These are phyloP conservation scores for Penicillium expansum DNA, from an alignment of 2,329 filamentous ascomycete genomes.

Conservation along the genomic window DNA sequence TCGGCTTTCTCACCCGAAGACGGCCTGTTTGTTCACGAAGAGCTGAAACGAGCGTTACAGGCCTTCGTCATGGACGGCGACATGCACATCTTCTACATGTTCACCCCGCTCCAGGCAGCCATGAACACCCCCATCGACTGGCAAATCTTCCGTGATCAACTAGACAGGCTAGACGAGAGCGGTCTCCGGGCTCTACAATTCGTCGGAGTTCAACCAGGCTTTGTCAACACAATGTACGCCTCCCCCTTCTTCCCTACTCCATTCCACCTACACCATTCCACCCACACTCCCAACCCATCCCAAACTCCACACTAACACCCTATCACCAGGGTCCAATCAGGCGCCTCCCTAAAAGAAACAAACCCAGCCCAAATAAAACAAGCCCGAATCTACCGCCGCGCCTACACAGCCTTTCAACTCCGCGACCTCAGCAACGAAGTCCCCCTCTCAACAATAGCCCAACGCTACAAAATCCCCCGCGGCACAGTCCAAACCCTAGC, in stretches of 20 bases:
- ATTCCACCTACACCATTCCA: not conserved
- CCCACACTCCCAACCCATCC: not conserved
- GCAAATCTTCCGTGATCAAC: conserved; percentile 68
- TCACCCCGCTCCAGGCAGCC: conserved; percentile 65
- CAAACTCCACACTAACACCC: conserved; percentile 5
- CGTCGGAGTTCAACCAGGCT: conserved; percentile 65
- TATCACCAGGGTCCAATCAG: conserved; percentile 61
- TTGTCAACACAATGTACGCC: conserved; percentile 63
- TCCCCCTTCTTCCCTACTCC: not conserved
- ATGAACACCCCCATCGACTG: conserved; percentile 60
- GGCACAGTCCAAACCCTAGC: conserved; percentile 70
- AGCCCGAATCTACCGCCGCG: conserved; percentile 66
- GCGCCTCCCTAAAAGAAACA: conserved; percentile 58
- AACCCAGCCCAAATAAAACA: conserved; percentile 60
- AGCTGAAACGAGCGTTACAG: conserved; percentile 64
- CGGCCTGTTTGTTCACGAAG: conserved; percentile 68
- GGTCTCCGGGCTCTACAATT: conserved; percentile 66
- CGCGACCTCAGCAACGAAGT: conserved; percentile 75
- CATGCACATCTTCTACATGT: conserved; percentile 75
- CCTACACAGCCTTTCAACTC: conserved; percentile 74
- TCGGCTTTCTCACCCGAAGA: conserved; percentile 73
- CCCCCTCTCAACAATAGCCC: conserved; percentile 66
- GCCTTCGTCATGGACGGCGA: conserved; percentile 79
- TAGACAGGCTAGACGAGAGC: conserved; percentile 69
- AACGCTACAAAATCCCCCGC: conserved; percentile 67